phyloP scores from a whole-genome alignment of 2,329 filamentous ascomycete species.

The Paecilomyces fulvus region DNA sequence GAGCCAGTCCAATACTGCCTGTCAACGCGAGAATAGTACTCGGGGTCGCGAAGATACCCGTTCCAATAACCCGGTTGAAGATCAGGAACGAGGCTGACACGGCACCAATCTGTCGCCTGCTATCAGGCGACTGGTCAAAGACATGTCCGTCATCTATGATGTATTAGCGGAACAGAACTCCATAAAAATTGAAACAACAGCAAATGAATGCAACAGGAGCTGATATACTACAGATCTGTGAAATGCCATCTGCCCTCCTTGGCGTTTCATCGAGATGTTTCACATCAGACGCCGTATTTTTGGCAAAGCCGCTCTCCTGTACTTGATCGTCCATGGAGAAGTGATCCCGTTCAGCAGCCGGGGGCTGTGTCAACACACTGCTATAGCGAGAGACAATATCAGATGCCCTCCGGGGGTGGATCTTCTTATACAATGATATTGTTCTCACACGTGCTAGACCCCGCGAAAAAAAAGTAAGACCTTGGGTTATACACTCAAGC shows the following conservation, averaged over 20 bases:
- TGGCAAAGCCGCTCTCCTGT: conserved; percentile 2
- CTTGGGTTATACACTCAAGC: neutral
- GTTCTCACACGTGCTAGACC: neutral
- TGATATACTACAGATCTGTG: conserved; percentile 21
- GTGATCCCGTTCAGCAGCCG: neutral
- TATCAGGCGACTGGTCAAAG: conserved; percentile 25
- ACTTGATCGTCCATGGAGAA: neutral
- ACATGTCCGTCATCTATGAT: conserved; percentile 28
- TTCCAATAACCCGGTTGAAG: conserved; percentile 42
- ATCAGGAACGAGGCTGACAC: conserved; percentile 39
- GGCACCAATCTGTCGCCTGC: conserved; percentile 32
- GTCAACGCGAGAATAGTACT: conserved; percentile 37
- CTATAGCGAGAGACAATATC: neutral
- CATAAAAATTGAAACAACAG: neutral
- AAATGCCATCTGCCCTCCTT: conserved; percentile 22
- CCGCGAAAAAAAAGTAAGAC: neutral
- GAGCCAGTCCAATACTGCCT: conserved; percentile 38
- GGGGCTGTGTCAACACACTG: neutral
- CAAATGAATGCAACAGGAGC: neutral
- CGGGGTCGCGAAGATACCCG: conserved; percentile 44
- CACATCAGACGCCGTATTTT: conserved; percentile 11
- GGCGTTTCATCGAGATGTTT: conserved; percentile 9
- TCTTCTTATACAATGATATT: neutral
- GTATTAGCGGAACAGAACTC: neutral
- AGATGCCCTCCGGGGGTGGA: neutral